phyloP scores from a whole-genome alignment of 768 basidiomycete species.

The Nidularia sp. region DNA sequence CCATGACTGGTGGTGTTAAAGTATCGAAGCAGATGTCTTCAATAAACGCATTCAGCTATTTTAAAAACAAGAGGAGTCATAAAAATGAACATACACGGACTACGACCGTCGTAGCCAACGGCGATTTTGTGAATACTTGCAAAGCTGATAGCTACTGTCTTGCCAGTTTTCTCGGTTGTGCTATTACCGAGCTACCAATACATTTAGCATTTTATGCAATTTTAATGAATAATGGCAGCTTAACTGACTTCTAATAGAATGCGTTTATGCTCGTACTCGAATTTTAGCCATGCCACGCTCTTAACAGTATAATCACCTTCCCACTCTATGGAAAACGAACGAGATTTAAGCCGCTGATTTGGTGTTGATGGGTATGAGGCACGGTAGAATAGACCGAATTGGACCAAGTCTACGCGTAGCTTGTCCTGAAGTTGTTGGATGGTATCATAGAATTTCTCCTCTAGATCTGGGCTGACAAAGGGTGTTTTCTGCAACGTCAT shows the following conservation, averaged over 20 bases:
- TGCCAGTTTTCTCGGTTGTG: constrained; percentile 43
- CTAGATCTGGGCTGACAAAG: constrained; percentile 50
- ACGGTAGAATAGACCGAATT: constrained; percentile 62
- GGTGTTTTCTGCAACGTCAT: constrained; percentile 48
- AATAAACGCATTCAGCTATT: neutral
- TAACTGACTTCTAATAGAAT: constrained; percentile 52
- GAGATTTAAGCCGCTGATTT: constrained; percentile 22
- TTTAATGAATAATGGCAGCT: neutral
- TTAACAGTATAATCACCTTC: constrained; percentile 26
- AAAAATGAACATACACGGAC: constrained; percentile 49
- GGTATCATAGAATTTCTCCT: constrained; percentile 42
- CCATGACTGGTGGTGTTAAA: constrained; percentile 59
- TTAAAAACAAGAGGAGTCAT: neutral
- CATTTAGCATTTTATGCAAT: neutral
- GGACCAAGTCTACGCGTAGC: constrained; percentile 57
- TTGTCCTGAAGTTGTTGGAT: constrained; percentile 37
- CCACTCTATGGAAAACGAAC: constrained; percentile 71
- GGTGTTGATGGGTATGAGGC: constrained; percentile 19
- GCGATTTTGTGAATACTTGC: constrained; percentile 56
- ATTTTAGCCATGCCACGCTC: constrained; percentile 44
- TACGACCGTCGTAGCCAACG: constrained; percentile 52
- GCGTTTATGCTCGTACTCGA: constrained; percentile 68
- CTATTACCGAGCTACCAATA: constrained; percentile 53
- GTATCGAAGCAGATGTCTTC: constrained; percentile 57
- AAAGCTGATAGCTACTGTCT: constrained; percentile 51